Percentiles rank a stretch among this genome's conserved stretches.
These are phyloP conservation scores for Phytophthora cryptogea DNA, from an alignment of 352 stramenopile species.

Conservation along the genomic window DNA sequence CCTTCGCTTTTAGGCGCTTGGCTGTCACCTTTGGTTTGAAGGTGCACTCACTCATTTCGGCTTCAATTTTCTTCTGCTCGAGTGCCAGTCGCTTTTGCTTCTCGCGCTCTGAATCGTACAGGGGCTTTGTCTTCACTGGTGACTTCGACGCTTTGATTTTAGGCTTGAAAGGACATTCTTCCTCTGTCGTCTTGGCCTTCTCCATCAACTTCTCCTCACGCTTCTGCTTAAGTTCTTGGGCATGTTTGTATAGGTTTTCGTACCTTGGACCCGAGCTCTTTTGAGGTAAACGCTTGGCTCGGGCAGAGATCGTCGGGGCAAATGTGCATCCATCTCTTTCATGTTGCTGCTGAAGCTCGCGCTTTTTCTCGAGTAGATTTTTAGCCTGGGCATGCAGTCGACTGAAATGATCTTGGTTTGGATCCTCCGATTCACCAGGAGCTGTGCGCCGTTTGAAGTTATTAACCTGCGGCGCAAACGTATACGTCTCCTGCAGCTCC, in stretches of 20 bases:
- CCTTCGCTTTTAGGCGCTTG: slow-evolving; percentile 48
- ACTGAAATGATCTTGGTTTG: slow-evolving; percentile 49
- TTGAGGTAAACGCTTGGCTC: slow-evolving; percentile 56
- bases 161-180: slow-evolving; percentile 78
- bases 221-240: slow-evolving; percentile 67
- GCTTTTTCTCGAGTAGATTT: slow-evolving; percentile 53
- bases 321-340: slow-evolving; percentile 65
- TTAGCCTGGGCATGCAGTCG: slow-evolving; percentile 63
- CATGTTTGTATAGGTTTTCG: slow-evolving; percentile 80
- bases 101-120: slow-evolving; percentile 75
- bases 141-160: slow-evolving; percentile 75
- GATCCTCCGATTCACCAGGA: slow-evolving; percentile 33
- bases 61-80: slow-evolving; percentile 76
- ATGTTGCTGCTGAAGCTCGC: slow-evolving; percentile 55
- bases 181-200: slow-evolving; percentile 53
- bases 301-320: slow-evolving; percentile 67
- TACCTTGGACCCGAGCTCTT: slow-evolving; percentile 49
- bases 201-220: slow-evolving; percentile 71
- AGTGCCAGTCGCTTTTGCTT: slow-evolving; percentile 71
- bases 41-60: slow-evolving; percentile 65
- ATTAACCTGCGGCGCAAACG: slow-evolving; percentile 67
- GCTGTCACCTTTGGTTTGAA: slow-evolving; percentile 69
- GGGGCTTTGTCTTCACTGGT: slow-evolving; percentile 49
- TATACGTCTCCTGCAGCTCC: slow-evolving; percentile 57
- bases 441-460: slow-evolving; percentile 46